Evolutionary conservation across 2,329 filamentous ascomycete species (phyloP).

Genomic region (Diaporthe amygdali): DNA sequence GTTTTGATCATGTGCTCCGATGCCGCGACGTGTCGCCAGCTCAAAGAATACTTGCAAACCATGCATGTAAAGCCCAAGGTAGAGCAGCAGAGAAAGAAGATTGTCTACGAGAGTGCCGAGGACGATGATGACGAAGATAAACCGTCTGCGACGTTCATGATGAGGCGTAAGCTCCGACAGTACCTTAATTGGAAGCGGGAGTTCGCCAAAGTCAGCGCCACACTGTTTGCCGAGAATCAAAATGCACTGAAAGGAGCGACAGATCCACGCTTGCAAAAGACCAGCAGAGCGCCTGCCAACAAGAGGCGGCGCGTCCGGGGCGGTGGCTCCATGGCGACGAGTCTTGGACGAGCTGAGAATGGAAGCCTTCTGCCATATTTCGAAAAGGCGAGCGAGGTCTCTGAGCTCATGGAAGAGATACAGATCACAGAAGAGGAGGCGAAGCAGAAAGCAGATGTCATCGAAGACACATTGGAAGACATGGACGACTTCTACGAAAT

Average conservation of each 20-base stretch:
- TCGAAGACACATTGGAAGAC: constrained; percentile 80
- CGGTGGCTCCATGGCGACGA: constrained; percentile 66
- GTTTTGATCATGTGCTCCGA: constrained; percentile 97
- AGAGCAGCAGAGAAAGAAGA: constrained; percentile 43
- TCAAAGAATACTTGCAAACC: constrained; percentile 88
- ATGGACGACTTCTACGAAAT: constrained; percentile 93
- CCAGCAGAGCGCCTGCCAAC: constrained; percentile 75
- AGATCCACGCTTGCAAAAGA: constrained; percentile 58
- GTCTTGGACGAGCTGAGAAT: constrained; percentile 69
- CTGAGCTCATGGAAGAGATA: constrained; percentile 81
- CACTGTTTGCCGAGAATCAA: constrained; percentile 80
- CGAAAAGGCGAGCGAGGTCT: constrained; percentile 83
- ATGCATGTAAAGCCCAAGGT: constrained; percentile 76
- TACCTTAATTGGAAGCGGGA: constrained; percentile 92
- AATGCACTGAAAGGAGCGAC: constrained; percentile 73
- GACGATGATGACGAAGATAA: constrained; percentile 60
- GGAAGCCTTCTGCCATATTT: constrained; percentile 79
- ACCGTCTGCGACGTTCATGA: constrained; percentile 83
- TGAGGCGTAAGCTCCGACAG: constrained; percentile 83
- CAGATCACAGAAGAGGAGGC: constrained; percentile 80
- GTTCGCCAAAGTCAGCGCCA: constrained; percentile 83
- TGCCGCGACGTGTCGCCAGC: constrained; percentile 81
- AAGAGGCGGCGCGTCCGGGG: constrained; percentile 87
- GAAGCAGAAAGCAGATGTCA: constrained; percentile 76
- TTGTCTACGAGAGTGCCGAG: constrained; percentile 43